Conservation (phyloP, 164 flowering plant genomes). For the Annona squamosa region DNA sequence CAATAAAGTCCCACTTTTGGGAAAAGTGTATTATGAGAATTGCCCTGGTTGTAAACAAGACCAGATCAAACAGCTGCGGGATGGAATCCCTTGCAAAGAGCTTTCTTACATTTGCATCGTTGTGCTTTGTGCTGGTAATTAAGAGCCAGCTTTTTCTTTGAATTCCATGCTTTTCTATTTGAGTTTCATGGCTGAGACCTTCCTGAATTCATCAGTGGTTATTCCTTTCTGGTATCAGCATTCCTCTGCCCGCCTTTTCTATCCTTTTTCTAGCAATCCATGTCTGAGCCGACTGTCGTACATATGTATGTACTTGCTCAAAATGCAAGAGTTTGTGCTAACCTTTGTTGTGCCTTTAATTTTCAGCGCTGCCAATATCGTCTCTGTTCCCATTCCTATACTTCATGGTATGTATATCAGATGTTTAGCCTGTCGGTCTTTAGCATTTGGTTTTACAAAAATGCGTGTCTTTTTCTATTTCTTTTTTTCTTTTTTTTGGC, state of each 20-base stretch:
- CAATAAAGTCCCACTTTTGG: constrained; percentile 20
- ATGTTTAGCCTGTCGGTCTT: background rate
- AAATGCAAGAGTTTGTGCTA: background rate
- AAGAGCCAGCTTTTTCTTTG: constrained; percentile 5
- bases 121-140: constrained; percentile 36
- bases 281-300: background rate
- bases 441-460: no score
- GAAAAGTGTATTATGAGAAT: constrained; percentile 21
- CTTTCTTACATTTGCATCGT: constrained; percentile 36
- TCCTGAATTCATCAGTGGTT: no score
- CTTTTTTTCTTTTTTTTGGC: background rate
- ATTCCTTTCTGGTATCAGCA: background rate
- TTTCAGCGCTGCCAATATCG: constrained; percentile 63
- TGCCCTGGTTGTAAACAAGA: constrained; percentile 27
- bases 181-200: no score
- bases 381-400: constrained; percentile 72
- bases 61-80: constrained; percentile 20
- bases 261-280: background rate
- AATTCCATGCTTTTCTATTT: no score
- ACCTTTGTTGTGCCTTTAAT: background rate
- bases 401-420: constrained; percentile 51
- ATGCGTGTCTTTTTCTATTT: background rate
- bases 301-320: background rate
- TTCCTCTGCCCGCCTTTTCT: background rate
- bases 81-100: constrained; percentile 33